A percentile compares a stretch with the other conserved stretches of the same genome.
Evolutionary conservation across 2,329 filamentous ascomycete species (phyloP).

Genomic region (Penicillium sp.): DNA sequence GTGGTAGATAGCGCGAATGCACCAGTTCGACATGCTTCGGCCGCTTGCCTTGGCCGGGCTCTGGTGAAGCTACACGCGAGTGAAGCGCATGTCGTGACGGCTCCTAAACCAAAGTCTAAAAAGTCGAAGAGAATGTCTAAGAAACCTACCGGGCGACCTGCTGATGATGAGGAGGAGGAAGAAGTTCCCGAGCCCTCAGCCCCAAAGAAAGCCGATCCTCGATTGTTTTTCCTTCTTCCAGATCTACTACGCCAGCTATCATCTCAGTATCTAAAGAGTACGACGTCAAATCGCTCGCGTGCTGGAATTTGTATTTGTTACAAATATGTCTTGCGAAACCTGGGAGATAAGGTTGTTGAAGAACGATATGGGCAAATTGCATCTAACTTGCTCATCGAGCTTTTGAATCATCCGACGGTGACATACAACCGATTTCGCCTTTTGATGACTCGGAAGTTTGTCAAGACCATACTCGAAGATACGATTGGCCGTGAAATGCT

Average conservation of each 20-base stretch:
- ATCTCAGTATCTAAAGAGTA: conserved; percentile 68
- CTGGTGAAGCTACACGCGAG: conserved; percentile 76
- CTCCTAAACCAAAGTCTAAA: conserved; percentile 56
- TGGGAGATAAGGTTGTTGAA: conserved; percentile 80
- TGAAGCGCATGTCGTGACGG: conserved; percentile 46
- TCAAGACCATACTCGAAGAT: conserved; percentile 76
- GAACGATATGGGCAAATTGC: conserved; percentile 74
- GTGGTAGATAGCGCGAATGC: conserved; percentile 71
- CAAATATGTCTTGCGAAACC: conserved; percentile 66
- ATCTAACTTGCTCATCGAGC: conserved; percentile 70
- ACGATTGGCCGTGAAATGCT: conserved; percentile 75
- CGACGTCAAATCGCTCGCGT: conserved; percentile 72
- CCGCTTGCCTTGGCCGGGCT: conserved; percentile 75
- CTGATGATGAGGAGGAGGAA: conserved; percentile 67
- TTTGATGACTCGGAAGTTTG: conserved; percentile 75
- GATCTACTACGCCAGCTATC: conserved; percentile 77
- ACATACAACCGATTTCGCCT: conserved; percentile 81
- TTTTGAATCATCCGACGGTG: conserved; percentile 70
- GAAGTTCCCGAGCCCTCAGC: conserved; percentile 68
- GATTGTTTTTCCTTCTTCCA: conserved; percentile 65
- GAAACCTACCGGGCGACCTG: conserved; percentile 51
- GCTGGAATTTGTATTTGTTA: conserved; percentile 85
- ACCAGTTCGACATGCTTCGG: conserved; percentile 75
- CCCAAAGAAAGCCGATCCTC: conserved; percentile 63
- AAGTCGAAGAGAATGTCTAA: conserved; percentile 70